A percentile compares a stretch with the other conserved stretches of the same genome.
phyloP scores from a whole-genome alignment of 1,284 basidiomycete genomes.

The Marasmius oreades region DNA sequence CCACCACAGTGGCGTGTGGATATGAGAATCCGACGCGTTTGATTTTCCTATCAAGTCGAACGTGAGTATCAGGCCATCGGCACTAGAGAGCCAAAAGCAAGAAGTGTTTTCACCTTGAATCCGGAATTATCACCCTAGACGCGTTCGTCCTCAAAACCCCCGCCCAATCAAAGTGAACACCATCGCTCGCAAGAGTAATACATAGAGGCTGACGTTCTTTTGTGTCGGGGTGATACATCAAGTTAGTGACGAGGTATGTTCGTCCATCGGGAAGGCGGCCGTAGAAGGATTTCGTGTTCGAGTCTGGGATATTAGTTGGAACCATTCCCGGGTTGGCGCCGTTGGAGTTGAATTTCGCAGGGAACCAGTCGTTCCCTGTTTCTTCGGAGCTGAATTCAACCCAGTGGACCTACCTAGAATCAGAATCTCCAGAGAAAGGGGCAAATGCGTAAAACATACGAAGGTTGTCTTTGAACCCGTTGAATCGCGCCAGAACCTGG shows the following conservation, averaged over 20 bases:
- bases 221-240: slow-evolving; percentile 4
- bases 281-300: slow-evolving; percentile 9
- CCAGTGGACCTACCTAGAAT: slow-evolving; percentile 1
- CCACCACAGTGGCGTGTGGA: slow-evolving; percentile 3
- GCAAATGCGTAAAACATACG: background rate
- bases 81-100: background rate
- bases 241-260: slow-evolving; percentile 3
- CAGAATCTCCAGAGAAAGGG: background rate
- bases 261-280: slow-evolving; percentile 2
- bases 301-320: slow-evolving; percentile 6
- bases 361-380: slow-evolving; percentile 6
- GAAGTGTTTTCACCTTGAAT: slow-evolving; percentile 1
- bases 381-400: slow-evolving; percentile 1
- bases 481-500: slow-evolving; percentile 7
- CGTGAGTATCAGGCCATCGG: background rate
- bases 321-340: background rate
- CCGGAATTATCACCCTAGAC: background rate
- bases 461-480: background rate
- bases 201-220: slow-evolving; percentile 4
- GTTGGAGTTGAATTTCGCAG: background rate
- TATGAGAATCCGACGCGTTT: slow-evolving; percentile 5
- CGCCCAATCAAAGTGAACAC: slow-evolving; percentile 9
- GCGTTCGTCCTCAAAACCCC: slow-evolving; percentile 7
- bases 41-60: background rate
- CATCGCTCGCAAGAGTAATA: slow-evolving; percentile 5